Base-by-base conservation (phyloP, 371 early-diverging fungal genomes). In the Mortierella polycephala region DNA sequence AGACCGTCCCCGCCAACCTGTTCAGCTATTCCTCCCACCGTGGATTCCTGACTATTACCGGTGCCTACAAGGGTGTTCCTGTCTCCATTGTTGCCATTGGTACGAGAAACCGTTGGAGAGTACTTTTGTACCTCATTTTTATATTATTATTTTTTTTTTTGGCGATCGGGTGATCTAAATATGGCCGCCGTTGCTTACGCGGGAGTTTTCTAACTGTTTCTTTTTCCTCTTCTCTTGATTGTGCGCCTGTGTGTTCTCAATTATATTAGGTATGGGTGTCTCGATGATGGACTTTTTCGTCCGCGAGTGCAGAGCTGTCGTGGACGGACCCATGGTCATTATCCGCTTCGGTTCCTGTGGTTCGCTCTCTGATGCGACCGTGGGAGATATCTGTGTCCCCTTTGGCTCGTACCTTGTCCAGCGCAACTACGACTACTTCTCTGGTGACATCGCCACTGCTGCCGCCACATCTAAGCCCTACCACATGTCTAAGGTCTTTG, bases 201-300 rank as follows among this genome's bases (percentile, higher is more conserved):
- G 11, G 4, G 18, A 20, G 21, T 14, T 45, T 9, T 30, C 12
- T 23, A n/a, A 2, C 44, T 6, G 18, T 16, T 52, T 52, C 7
- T 46, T 45, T 16, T 37, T 60, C 21, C 49, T 60, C 18, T 37
- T 39, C 21, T 30, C 7, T 66, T 41, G n/a, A 40, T 51, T 10
- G 45, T 21, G 59, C 52, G 45, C 51, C 51, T 58, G 51, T 16
- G 21, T 20, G 5, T 20, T 21, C 16, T 10, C 55, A 13, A 13
- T 0, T 20, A 39, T 13, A 21, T 10, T 59, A 75, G 76, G 86
- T 23, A 89, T 90, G 93, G 98, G 98, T 45, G 82, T 88, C 11
- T 79, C 93, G 4, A 96, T 96, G 95, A 94, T 96, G 93, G 98
- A 98, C 81, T 95, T 98, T 69, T 92, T 97, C 69, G 90, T 98